phyloP scores from a whole-genome alignment of 176 grass and related monocot species.

The Oryza glumipatula region DNA sequence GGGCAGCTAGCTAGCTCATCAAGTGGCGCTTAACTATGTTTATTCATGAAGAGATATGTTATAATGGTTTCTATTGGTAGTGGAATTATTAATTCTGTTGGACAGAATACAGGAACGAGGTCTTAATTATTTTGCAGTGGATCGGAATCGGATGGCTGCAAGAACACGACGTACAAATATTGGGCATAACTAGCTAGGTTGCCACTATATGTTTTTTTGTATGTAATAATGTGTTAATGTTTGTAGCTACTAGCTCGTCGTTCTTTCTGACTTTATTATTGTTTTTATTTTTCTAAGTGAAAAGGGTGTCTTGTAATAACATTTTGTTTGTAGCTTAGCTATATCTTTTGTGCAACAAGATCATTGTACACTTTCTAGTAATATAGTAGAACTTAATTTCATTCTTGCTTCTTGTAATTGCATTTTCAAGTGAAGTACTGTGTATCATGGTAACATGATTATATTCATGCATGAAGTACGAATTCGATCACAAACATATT shows the following conservation, averaged over 20 bases:
- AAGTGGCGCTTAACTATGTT: not conserved
- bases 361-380: not conserved
- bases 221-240: not conserved
- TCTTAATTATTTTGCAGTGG: not conserved
- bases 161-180: not conserved
- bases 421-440: no score
- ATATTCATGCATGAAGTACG: no score
- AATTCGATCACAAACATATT: no score
- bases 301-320: not conserved
- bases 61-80: no score
- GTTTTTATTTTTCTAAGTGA: not conserved
- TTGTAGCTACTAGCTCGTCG: not conserved
- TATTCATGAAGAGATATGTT: not conserved
- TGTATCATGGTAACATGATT: no score
- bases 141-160: not conserved
- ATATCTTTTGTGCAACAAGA: not conserved
- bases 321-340: not conserved
- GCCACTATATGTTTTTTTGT: no score
- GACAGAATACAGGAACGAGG: not conserved
- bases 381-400: not conserved
- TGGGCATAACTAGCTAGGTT: no score
- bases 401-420: no score
- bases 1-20: not conserved
- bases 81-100: not conserved
- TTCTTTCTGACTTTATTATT: not conserved